A percentile compares a stretch with the other conserved stretches of the same genome.
Conservation (phyloP, 441 rosid genomes). For the Erodium texanum region DNA sequence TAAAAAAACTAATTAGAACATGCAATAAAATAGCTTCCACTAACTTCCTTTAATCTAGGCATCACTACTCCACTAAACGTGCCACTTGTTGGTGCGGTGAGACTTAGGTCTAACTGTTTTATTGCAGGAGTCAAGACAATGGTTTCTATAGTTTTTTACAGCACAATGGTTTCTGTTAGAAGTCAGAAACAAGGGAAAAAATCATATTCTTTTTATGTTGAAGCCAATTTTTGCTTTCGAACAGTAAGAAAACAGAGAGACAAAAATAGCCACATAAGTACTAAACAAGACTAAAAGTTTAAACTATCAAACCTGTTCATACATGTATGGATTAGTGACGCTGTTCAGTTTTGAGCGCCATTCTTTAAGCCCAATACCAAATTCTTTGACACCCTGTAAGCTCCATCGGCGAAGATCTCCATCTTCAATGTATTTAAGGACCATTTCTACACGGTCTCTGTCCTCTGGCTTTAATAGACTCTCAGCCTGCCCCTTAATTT, state of each 20-base stretch:
- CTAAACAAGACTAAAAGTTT: neutral
- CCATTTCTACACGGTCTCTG: slow-evolving; percentile 30
- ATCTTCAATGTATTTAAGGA: slow-evolving; percentile 61
- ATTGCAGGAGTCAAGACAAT: neutral
- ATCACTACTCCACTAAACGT: too few species aligned
- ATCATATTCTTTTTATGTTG: neutral
- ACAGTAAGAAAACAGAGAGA: neutral
- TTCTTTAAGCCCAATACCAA: slow-evolving; percentile 46
- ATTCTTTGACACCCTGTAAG: slow-evolving; percentile 41
- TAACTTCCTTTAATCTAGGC: too few species aligned
- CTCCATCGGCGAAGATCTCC: slow-evolving; percentile 60
- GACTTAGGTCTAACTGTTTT: neutral
- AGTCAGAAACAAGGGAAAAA: neutral
- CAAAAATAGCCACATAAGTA: neutral
- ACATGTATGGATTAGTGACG: slow-evolving; percentile 56
- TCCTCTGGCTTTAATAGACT: slow-evolving; percentile 37
- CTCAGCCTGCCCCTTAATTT: slow-evolving; percentile 27
- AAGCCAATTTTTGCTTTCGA: neutral
- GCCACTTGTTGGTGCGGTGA: too few species aligned
- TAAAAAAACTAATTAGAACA: too few species aligned
- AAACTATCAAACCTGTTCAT: slow-evolving; percentile 41
- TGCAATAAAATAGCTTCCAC: too few species aligned
- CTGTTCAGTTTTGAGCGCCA: slow-evolving; percentile 57
- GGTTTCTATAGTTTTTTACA: too few species aligned
- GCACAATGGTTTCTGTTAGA: neutral